Base-by-base conservation (phyloP, 2,329 filamentous ascomycete species). In the Fonsecaea multimorphosa region DNA sequence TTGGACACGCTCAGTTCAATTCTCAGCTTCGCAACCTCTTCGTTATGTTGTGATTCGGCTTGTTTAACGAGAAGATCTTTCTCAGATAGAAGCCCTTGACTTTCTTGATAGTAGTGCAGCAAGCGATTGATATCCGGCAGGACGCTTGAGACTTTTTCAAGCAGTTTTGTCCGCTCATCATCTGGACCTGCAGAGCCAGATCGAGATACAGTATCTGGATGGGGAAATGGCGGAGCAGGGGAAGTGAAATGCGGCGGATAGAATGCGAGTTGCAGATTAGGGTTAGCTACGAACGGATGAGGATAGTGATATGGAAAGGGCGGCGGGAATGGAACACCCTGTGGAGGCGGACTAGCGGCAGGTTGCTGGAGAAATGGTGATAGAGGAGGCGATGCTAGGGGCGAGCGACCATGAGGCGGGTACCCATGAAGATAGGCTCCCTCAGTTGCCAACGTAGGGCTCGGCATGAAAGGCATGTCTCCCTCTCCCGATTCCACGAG, bases 31-130 rank as follows among this genome's bases (percentile, higher is more conserved):
- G 77, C 82, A 66, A 81, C 78, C 40, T 78, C 53, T 78, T 78
- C 69, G 77, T 79, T 79, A 66, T 85, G 82, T 65, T 84, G 81
- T 49, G 75, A 75, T 65, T 81, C 78, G 22, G 81, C 76, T 64
- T 84, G 79, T 61, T 81, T 82, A 66, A 83, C 79, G 57, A 83
- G 76, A 32, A 81, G 79, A 66, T 85, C 83, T 16, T 82, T 78
- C 34, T 79, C 77, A 31, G 78, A 79, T 11, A 85, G 76, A 71
- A 84, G 82, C 58, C 76, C 80, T 63, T 84, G 81, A 2, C 81
- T 82, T 62, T 81, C 81, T 67, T 81, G 83, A 74, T 84, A 85
- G 54, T 80, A 79, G 63, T 75, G 73, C 32, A 80, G 73, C 56
- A 81, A 73, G 54, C 77, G 76, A 64, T 77, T 79, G 65, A 83